Evolutionary conservation across 2,329 filamentous ascomycete species (phyloP), one percentile per base, ranked within the genome.

Genomic region (Zalaria obscura): DNA sequence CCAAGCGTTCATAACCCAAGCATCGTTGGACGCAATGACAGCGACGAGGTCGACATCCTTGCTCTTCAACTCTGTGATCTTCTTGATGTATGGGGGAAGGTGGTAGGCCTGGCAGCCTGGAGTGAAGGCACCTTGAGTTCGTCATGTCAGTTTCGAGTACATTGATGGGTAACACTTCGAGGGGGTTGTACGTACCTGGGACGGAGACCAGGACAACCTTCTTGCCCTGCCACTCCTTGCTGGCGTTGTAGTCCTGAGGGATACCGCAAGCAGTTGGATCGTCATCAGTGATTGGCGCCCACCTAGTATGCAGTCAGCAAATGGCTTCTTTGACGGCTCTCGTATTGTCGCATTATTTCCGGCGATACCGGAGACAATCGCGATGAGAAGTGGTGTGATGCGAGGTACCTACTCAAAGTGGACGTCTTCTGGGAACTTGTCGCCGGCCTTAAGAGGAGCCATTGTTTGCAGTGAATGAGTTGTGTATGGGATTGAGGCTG

Each of bases 1-100:
- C 53, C 55, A 56, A 25, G 45, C 47, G 27, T 77, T 80, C 83
- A 89, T 89, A 62, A 93, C 86, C 59, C 72, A 93, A 49, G 79
- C 69, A 65, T 93, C 87, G 65, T 93, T 93, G 69, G 69, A 80
- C 45, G 85, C 83, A 56, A 93, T 80, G 57, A 91, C 76, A 51
- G 85, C 75, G 55, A 93, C 76, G 48, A 81, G 64, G 63, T 93
- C 86, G 51, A 93, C 82, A 54, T 83, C 85, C 73, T 89, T 89
- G 58, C 68, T 67, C 67, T 78, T 79, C 63, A 93, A 70, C 57
- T 80, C 69, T 40, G 75, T 68, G 51, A 80, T 66, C 60, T 84
- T 80, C 62, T 75, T 65, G 53, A 89, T 75, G 73, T 86, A 93
- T 47, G 81, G 80, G 47, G 84, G 82, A 47, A 93, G 69, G 68